Conservation (phyloP, 306 rosid genomes). For the Canavalia ensiformis region DNA sequence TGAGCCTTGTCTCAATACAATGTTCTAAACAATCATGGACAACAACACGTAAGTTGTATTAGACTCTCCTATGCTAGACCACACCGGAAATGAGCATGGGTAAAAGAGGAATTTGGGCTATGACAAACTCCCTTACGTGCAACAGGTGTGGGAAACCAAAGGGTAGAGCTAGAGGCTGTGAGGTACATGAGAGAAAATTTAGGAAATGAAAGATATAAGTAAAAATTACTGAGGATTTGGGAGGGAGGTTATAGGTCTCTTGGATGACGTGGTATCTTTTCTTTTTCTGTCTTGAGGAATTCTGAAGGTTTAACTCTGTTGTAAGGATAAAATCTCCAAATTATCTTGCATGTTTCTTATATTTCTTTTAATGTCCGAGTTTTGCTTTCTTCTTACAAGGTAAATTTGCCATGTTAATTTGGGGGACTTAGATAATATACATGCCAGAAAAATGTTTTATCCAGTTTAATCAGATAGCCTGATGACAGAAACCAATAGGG, state of each 20-base stretch:
- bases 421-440: not conserved
- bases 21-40: conserved; percentile 4
- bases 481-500: not conserved
- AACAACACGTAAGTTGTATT: not conserved
- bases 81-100: not conserved
- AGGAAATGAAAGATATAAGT: not conserved
- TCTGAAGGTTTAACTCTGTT: not conserved
- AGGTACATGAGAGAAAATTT: not conserved
- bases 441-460: not conserved
- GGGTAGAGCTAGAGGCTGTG: not conserved
- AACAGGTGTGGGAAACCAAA: not conserved
- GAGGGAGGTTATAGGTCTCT: not conserved
- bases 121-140: not conserved
- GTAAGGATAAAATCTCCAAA: not conserved
- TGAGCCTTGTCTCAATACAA: conserved; percentile 8
- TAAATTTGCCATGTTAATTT: not conserved
- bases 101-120: not conserved
- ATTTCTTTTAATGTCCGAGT: not conserved
- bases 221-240: not conserved
- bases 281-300: not conserved
- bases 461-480: not conserved
- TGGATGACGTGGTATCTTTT: not conserved
- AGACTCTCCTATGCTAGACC: not conserved
- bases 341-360: not conserved
- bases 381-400: not conserved